Evolutionary conservation across 176 grass and related monocot species (phyloP).

Genomic region (Carex littledalei): DNA sequence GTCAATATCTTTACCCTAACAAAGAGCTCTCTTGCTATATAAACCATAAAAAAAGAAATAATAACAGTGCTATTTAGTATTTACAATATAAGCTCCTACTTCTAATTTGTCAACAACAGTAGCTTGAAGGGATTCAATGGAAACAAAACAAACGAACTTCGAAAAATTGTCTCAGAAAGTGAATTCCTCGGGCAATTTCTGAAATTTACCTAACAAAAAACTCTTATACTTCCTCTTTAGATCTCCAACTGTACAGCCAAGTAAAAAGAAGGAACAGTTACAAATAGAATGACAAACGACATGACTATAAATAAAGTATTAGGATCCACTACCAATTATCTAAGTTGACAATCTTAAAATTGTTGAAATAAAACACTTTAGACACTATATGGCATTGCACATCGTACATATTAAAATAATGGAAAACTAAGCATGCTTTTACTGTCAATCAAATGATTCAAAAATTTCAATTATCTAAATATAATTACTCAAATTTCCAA

Average conservation of each 20-base stretch:
- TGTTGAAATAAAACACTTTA: not conserved
- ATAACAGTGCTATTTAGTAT: not conserved
- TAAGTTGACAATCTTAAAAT: not conserved
- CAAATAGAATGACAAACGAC: not conserved
- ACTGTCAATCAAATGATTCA: not conserved
- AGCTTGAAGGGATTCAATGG: not conserved
- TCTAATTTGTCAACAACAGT: not conserved
- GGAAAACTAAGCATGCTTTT: not conserved
- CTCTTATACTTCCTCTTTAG: slow-evolving; percentile 76
- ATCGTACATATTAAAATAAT: not conserved
- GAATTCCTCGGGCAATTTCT: slow-evolving; percentile 51
- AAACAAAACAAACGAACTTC: not conserved
- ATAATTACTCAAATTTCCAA: not conserved
- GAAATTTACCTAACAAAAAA: slow-evolving; percentile 61
- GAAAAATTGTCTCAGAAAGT: slow-evolving; percentile 30
- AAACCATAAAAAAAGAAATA: not conserved
- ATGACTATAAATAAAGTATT: not conserved
- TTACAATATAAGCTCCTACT: not conserved
- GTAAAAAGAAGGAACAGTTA: not conserved
- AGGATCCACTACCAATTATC: not conserved
- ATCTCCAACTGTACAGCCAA: slow-evolving; percentile 50
- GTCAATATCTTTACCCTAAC: not conserved
- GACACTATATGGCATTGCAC: not conserved
- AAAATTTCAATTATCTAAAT: not conserved
- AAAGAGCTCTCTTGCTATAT: not conserved